A percentile compares a stretch with the other conserved stretches of the same genome.
Evolutionary conservation across 495 filamentous ascomycete genomes (phyloP).

Genomic region (Clohesyomyces aquaticus): DNA sequence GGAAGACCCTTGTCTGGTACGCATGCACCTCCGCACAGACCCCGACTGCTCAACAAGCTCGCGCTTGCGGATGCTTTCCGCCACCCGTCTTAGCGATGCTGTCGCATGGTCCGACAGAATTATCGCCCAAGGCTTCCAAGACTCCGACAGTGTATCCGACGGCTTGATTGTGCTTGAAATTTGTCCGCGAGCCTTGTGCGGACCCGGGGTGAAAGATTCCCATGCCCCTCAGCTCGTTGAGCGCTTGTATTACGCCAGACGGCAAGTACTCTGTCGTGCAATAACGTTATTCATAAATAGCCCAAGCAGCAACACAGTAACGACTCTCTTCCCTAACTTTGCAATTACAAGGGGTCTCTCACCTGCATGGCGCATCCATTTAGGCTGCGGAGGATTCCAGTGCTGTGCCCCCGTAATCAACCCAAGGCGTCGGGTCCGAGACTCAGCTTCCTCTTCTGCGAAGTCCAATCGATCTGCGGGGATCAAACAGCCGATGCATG

Average conservation of each 20-base stretch:
- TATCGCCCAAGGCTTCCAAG: background rate
- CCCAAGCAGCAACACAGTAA: no score
- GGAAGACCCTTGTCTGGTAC: background rate
- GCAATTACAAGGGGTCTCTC: background rate
- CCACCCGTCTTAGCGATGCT: background rate
- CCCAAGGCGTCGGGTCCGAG: background rate
- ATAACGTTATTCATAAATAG: no score
- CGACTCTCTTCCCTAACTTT: no score
- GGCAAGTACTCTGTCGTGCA: no score
- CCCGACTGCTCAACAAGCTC: background rate
- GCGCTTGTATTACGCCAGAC: no score
- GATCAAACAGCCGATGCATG: background rate
- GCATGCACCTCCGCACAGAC: no score
- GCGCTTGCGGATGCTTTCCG: background rate
- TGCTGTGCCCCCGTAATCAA: background rate
- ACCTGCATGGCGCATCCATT: conserved; percentile 15
- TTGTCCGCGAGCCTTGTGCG: background rate
- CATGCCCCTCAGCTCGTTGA: no score
- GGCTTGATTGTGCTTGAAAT: background rate
- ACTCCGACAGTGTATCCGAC: background rate
- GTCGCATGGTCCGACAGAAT: background rate
- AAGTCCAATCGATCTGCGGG: background rate
- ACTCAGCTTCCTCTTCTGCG: background rate
- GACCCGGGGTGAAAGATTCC: no score
- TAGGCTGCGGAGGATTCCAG: conserved; percentile 1